phyloP scores from a whole-genome alignment of 495 filamentous ascomycete genomes.

The Trichoderma orchidacearum region DNA sequence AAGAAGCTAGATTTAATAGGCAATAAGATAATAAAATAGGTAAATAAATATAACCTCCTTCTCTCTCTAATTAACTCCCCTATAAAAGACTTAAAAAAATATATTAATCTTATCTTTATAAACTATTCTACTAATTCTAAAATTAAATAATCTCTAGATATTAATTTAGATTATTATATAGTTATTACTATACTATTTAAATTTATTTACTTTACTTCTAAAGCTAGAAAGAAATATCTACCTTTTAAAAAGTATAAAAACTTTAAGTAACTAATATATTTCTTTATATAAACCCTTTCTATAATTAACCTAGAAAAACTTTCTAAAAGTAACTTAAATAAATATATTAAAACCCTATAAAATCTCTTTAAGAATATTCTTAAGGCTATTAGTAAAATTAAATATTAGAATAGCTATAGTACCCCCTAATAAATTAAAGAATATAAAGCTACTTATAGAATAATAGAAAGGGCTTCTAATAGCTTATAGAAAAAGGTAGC shows the following conservation, averaged over 20 bases:
- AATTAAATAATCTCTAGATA: not conserved
- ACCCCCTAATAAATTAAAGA: not conserved
- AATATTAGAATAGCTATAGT: not conserved
- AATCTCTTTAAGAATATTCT: not conserved
- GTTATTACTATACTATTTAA: not conserved
- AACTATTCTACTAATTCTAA: not conserved
- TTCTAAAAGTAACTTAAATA: not conserved
- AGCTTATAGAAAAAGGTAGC: not conserved
- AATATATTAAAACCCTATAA: not conserved
- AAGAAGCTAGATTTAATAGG: not conserved
- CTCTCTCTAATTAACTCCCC: not conserved
- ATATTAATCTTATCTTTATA: not conserved
- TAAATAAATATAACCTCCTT: not conserved
- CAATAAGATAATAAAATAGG: not conserved
- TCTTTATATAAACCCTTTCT: not conserved
- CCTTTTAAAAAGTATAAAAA: not conserved
- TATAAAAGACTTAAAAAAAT: not conserved
- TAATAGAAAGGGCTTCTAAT: not conserved
- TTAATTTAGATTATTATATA: not conserved
- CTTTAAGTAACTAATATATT: slow-evolving; percentile 6
- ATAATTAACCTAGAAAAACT: slow-evolving; percentile 1
- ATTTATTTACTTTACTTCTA: not conserved
- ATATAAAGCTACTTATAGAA: not conserved
- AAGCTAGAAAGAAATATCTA: not conserved
- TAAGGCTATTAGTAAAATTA: not conserved